A percentile compares a stretch with the other conserved stretches of the same genome.
phyloP scores from a whole-genome alignment of 768 basidiomycete genomes.

The Auriscalpium vulgare region DNA sequence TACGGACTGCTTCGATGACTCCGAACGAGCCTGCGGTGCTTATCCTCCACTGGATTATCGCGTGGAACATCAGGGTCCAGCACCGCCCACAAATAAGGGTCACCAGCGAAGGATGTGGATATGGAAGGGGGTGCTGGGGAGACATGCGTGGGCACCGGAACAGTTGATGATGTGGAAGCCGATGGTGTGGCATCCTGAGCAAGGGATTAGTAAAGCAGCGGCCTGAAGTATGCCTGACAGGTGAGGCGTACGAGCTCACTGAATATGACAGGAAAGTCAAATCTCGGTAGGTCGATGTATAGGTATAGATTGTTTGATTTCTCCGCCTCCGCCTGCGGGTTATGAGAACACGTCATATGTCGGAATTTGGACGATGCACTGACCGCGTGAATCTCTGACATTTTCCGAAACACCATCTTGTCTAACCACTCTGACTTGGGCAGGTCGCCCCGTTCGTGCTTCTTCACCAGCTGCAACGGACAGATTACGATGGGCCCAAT shows the following conservation, averaged over 20 bases:
- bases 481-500: background rate
- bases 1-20: conserved; percentile 94
- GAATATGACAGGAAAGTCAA: conserved; percentile 96
- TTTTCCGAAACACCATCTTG: conserved; percentile 85
- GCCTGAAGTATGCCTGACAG: background rate
- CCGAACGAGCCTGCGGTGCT: conserved; percentile 87
- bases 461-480: conserved; percentile 68
- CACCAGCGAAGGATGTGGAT: conserved; percentile 45
- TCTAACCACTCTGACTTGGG: conserved; percentile 96
- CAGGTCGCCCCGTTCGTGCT: conserved; percentile 91
- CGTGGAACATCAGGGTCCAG: conserved; percentile 85
- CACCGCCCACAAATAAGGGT: conserved; percentile 77
- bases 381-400: conserved; percentile 92
- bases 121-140: conserved; percentile 38
- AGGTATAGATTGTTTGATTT: conserved; percentile 93
- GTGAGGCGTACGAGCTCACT: conserved; percentile 74
- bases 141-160: conserved; percentile 31
- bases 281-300: conserved; percentile 91
- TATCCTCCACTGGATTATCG: conserved; percentile 97
- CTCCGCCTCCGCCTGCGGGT: conserved; percentile 68
- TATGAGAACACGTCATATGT: background rate
- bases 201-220: background rate
- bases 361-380: conserved; percentile 20
- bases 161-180: conserved; percentile 28
- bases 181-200: conserved; percentile 7